Percentiles rank a stretch among this genome's conserved stretches.
phyloP scores from a whole-genome alignment of 2,329 filamentous ascomycete species.

The Laburnicola sp. region DNA sequence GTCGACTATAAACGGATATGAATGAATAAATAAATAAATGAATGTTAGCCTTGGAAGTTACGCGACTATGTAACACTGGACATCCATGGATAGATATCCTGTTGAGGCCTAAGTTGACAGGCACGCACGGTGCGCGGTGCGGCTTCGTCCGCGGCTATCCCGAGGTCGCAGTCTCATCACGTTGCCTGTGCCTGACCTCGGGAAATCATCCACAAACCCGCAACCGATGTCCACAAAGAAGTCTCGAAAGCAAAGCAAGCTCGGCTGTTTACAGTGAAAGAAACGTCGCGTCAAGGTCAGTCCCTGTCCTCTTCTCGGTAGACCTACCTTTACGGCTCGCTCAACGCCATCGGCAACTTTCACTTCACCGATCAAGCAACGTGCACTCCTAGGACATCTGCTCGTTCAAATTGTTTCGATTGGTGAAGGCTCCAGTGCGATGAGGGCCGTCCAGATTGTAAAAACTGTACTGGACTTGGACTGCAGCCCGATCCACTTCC shows the following conservation, averaged over 20 bases:
- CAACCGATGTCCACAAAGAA: slow-evolving; percentile 13
- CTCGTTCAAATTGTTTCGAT: neutral
- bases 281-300: slow-evolving; percentile 23
- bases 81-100: neutral
- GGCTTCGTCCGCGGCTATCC: neutral
- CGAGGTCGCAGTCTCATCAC: neutral
- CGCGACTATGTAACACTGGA: too few species aligned
- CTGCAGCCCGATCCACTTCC: slow-evolving; percentile 26
- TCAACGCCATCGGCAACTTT: too few species aligned
- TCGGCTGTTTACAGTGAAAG: slow-evolving; percentile 22
- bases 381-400: neutral
- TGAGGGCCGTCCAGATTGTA: slow-evolving; percentile 22
- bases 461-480: slow-evolving; percentile 19
- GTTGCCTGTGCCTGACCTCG: neutral
- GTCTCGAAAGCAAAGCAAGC: slow-evolving; percentile 18
- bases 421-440: slow-evolving; percentile 23
- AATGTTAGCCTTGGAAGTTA: too few species aligned
- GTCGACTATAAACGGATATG: too few species aligned
- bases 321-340: neutral
- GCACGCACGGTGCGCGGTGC: neutral
- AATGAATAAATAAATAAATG: too few species aligned
- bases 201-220: neutral
- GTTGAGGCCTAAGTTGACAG: slow-evolving; percentile 1
- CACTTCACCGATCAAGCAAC: too few species aligned
- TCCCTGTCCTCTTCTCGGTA: neutral